Percentiles rank a stretch among this genome's conserved stretches.
Conservation (phyloP, 768 basidiomycete species). For the Scleroderma citrinum region DNA sequence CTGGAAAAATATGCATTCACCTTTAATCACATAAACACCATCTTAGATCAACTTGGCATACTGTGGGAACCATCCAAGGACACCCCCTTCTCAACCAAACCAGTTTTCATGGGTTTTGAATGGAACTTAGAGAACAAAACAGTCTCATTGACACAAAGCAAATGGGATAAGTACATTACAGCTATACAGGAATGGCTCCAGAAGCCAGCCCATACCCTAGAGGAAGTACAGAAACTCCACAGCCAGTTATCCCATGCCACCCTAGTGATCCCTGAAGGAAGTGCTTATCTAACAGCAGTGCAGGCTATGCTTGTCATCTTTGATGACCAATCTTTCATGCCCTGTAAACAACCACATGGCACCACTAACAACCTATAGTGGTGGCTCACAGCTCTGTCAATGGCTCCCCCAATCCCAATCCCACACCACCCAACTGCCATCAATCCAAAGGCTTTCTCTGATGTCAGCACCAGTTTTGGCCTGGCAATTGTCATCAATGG, state of each 20-base stretch:
- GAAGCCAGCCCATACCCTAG: background rate
- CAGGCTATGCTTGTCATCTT: slow-evolving; percentile 31
- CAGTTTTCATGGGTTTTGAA: slow-evolving; percentile 25
- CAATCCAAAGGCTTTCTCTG: slow-evolving; percentile 33
- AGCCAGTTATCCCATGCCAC: slow-evolving; percentile 36
- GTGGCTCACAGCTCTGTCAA: background rate
- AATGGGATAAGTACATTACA: background rate
- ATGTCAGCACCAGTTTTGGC: slow-evolving; percentile 34
- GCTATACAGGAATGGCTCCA: slow-evolving; percentile 6
- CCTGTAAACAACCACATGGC: slow-evolving; percentile 9
- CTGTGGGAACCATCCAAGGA: slow-evolving; percentile 1
- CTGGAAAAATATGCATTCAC: slow-evolving; percentile 10
- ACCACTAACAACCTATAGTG: slow-evolving; percentile 12
- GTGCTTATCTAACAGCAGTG: slow-evolving; percentile 36
- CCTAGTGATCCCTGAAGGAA: slow-evolving; percentile 25
- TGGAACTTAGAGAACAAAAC: slow-evolving; percentile 23
- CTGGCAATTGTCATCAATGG: slow-evolving; percentile 28
- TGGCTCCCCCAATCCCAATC: slow-evolving; percentile 14
- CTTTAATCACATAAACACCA: slow-evolving; percentile 1
- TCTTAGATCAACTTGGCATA: slow-evolving; percentile 10
- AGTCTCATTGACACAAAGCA: background rate
- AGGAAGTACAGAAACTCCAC: slow-evolving; percentile 9
- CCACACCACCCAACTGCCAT: slow-evolving; percentile 16
- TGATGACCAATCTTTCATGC: slow-evolving; percentile 26
- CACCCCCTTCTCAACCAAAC: slow-evolving; percentile 11